Conservation (phyloP, 352 stramenopile genomes). For the Discostella stelligera region DNA sequence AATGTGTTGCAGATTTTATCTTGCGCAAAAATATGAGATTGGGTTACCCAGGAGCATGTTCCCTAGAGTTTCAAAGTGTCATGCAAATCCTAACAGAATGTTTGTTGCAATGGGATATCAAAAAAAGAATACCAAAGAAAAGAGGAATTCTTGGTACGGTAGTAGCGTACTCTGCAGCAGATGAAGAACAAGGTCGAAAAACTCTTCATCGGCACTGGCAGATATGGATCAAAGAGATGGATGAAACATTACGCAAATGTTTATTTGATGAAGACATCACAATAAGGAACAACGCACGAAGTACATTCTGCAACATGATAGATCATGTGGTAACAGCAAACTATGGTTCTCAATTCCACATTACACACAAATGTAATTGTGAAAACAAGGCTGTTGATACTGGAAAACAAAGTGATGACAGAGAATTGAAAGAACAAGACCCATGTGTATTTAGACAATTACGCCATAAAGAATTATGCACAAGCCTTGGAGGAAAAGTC, state of each 20-base stretch:
- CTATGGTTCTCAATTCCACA: too few species aligned
- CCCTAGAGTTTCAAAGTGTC: slow-evolving; percentile 26
- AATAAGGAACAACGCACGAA: neutral
- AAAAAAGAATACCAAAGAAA: slow-evolving; percentile 14
- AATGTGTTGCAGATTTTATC: slow-evolving; percentile 34
- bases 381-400: neutral
- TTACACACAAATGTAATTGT: too few species aligned
- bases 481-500: too few species aligned
- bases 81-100: slow-evolving; percentile 28
- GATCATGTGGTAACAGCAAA: neutral
- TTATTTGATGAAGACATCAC: slow-evolving; percentile 11
- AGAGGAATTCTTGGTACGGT: slow-evolving; percentile 23
- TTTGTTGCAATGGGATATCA: slow-evolving; percentile 26
- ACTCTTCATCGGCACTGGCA: slow-evolving; percentile 32
- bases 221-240: slow-evolving; percentile 30
- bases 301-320: slow-evolving; percentile 1
- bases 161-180: slow-evolving; percentile 2
- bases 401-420: neutral
- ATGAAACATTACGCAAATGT: slow-evolving; percentile 5
- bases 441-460: too few species aligned
- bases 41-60: slow-evolving; percentile 36
- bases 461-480: too few species aligned
- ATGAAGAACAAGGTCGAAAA: slow-evolving; percentile 33
- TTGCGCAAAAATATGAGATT: slow-evolving; percentile 16
- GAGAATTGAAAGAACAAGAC: too few species aligned